These are phyloP conservation scores for Rauvolfia tetraphylla DNA, from an alignment of 257 asterid species.

Conservation along the genomic window DNA sequence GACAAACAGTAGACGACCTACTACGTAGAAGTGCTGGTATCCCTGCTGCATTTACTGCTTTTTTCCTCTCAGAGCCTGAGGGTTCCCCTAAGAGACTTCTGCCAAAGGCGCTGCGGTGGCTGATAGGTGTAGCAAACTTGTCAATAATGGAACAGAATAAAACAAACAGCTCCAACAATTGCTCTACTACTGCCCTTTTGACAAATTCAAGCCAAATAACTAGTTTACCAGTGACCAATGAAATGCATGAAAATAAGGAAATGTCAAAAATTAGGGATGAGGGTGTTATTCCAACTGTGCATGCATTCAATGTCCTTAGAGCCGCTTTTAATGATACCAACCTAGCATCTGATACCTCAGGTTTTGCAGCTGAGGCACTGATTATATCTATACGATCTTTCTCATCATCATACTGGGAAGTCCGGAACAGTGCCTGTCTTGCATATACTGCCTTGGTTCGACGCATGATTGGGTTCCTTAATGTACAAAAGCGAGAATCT, in stretches of 20 bases:
- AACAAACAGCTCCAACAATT: slow-evolving; percentile 27
- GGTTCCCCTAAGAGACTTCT: slow-evolving; percentile 91
- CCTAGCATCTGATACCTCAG: slow-evolving; percentile 92
- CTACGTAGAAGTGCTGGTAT: slow-evolving; percentile 99
- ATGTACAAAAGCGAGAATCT: slow-evolving; percentile 87
- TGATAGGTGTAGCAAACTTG: slow-evolving; percentile 58
- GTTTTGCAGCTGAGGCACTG: slow-evolving; percentile 87
- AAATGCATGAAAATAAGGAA: slow-evolving; percentile 34
- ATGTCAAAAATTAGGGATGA: slow-evolving; percentile 80
- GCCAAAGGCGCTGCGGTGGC: slow-evolving; percentile 87
- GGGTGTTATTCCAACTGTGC: slow-evolving; percentile 93
- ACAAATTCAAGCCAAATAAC: slow-evolving; percentile 21
- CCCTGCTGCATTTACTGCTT: slow-evolving; percentile 95
- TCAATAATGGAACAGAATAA: slow-evolving; percentile 44
- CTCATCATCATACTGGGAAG: slow-evolving; percentile 96
- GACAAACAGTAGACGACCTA: slow-evolving; percentile 96
- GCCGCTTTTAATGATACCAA: slow-evolving; percentile 91
- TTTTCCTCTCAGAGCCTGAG: slow-evolving; percentile 95
- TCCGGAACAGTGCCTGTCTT: slow-evolving; percentile 95
- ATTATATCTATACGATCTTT: slow-evolving; percentile 70
- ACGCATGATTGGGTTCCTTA: slow-evolving; percentile 95
- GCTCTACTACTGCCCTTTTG: slow-evolving; percentile 24
- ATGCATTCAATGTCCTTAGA: slow-evolving; percentile 87
- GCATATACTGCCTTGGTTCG: slow-evolving; percentile 95
- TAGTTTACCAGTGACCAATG: slow-evolving; percentile 21